Evolutionary conservation across 345 rosid species (phyloP).

Genomic region (Garcia nutans): DNA sequence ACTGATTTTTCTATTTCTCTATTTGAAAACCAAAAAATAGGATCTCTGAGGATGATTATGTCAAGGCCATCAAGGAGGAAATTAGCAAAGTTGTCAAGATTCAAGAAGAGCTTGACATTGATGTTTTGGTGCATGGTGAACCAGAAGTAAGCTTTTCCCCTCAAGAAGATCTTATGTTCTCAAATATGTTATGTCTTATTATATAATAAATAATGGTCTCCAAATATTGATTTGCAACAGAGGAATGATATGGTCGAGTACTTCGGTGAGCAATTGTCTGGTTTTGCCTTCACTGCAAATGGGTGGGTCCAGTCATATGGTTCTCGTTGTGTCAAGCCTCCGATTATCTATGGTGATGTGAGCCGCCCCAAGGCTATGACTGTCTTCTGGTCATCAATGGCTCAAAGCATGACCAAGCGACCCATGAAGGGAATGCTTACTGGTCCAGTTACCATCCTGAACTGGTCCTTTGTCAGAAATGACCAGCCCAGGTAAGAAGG

Average conservation of each 20-base stretch:
- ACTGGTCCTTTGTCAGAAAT: slow-evolving; percentile 98
- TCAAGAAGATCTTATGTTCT: neutral
- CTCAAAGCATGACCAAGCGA: slow-evolving; percentile 92
- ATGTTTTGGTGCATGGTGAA: slow-evolving; percentile 97
- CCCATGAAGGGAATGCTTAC: slow-evolving; percentile 99
- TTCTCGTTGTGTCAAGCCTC: slow-evolving; percentile 98
- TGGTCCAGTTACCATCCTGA: slow-evolving; percentile 94
- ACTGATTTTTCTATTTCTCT: neutral
- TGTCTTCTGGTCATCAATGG: slow-evolving; percentile 89
- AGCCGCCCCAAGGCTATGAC: slow-evolving; percentile 99
- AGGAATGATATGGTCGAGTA: slow-evolving; percentile 99
- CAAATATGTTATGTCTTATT: neutral
- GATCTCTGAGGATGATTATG: slow-evolving; percentile 85
- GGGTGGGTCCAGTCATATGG: slow-evolving; percentile 99
- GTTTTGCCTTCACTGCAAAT: slow-evolving; percentile 89
- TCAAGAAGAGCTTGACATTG: slow-evolving; percentile 91
- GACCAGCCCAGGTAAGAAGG: slow-evolving; percentile 84
- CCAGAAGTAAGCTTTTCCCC: slow-evolving; percentile 64
- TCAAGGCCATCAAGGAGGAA: slow-evolving; percentile 87
- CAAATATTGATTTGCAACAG: slow-evolving; percentile 28
- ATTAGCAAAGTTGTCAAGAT: slow-evolving; percentile 83
- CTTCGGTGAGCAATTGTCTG: slow-evolving; percentile 94
- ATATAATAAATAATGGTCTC: neutral
- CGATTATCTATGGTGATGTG: slow-evolving; percentile 94
- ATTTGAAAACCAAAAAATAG: slow-evolving; percentile 29